Percentiles rank a stretch among this genome's conserved stretches.
These are phyloP conservation scores for Fusarium sp. DNA, from an alignment of 2,329 filamentous ascomycete genomes.

Conservation along the genomic window DNA sequence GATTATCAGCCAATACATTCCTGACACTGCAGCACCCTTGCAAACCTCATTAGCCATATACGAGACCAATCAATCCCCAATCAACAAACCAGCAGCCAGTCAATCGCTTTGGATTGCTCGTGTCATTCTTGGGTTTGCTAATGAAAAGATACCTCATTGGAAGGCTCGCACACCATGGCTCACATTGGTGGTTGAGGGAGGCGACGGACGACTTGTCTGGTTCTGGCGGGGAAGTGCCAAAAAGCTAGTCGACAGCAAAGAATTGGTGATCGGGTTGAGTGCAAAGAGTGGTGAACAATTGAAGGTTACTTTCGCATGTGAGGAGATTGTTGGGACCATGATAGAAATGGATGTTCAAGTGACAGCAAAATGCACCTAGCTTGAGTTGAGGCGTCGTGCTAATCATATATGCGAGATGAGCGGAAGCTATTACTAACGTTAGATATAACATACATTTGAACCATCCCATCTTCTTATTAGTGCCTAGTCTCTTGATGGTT, in stretches of 20 bases:
- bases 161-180: conserved; percentile 74
- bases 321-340: conserved; percentile 79
- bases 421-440: conserved; percentile 3
- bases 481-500: not conserved
- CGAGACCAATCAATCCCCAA: not conserved
- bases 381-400: not conserved
- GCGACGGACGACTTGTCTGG: conserved; percentile 68
- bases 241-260: conserved; percentile 72
- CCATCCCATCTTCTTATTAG: not conserved
- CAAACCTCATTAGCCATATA: not conserved
- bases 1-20: conserved; percentile 43
- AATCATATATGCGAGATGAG: conserved; percentile 3
- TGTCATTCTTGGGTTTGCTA: conserved; percentile 78
- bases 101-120: conserved; percentile 62
- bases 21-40: not conserved
- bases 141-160: conserved; percentile 73
- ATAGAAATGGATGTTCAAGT: conserved; percentile 49
- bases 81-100: not conserved
- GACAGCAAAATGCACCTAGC: conserved; percentile 9
- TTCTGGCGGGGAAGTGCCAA: conserved; percentile 75
- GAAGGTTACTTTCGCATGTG: conserved; percentile 82
- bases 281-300: conserved; percentile 67
- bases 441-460: conserved; percentile 1
- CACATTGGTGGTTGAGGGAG: conserved; percentile 79
- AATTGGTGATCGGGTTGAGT: conserved; percentile 67